phyloP scores from a whole-genome alignment of 352 stramenopile species.

The Phytophthora colocasiae region DNA sequence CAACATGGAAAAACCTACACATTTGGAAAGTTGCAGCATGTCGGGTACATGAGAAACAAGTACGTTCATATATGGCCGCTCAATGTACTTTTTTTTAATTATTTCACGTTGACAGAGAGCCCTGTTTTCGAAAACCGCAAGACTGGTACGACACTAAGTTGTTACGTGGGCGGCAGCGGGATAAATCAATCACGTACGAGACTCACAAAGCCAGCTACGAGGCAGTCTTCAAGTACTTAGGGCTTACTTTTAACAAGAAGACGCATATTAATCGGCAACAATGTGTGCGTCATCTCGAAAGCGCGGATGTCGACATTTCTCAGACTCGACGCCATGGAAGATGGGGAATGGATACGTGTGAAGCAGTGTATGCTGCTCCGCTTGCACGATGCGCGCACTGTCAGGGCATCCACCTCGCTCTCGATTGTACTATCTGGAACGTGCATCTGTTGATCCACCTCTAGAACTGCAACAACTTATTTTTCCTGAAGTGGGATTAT shows the following conservation, averaged over 20 bases:
- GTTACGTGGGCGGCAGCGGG: background rate
- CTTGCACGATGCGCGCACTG: constrained; percentile 1
- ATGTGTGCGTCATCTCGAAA: constrained; percentile 11
- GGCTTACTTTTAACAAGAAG: constrained; percentile 11
- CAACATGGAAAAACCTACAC: no score
- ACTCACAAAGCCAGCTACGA: constrained; percentile 14
- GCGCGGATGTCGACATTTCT: constrained; percentile 4
- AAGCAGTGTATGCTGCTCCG: constrained; percentile 2
- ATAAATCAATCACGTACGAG: constrained; percentile 13
- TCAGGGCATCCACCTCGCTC: constrained; percentile 3
- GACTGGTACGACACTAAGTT: constrained; percentile 17
- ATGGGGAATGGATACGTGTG: constrained; percentile 7
- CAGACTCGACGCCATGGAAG: constrained; percentile 5
- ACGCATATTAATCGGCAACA: constrained; percentile 15
- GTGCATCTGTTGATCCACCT: constrained; percentile 7
- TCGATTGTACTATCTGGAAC: constrained; percentile 8
- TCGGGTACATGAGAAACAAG: no score
- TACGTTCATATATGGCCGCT: no score
- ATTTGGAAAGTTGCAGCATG: no score
- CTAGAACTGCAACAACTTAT: background rate
- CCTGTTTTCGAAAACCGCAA: background rate
- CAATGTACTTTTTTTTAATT: background rate
- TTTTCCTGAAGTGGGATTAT: constrained; percentile 11
- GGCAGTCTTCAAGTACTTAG: constrained; percentile 4
- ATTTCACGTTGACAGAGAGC: constrained; percentile 1